A percentile compares a stretch with the other conserved stretches of the same genome.
phyloP scores from a whole-genome alignment of 148 eudicot genomes.

The Cornus controversa region DNA sequence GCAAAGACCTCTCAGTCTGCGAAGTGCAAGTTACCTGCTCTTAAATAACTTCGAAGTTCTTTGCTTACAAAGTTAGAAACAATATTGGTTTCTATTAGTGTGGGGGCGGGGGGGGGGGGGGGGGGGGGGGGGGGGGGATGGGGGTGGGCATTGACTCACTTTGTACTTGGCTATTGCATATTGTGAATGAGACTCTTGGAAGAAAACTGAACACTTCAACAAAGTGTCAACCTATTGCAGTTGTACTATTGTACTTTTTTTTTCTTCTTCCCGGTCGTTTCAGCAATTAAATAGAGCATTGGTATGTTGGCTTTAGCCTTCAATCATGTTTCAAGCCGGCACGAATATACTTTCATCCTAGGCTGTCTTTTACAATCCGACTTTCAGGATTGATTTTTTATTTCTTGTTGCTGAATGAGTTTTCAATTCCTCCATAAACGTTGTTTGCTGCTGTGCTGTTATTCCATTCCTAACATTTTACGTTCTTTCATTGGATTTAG shows the following conservation, averaged over 20 bases:
- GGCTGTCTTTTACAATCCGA: neutral
- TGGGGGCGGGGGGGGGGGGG: no score
- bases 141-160: no score
- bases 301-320: neutral
- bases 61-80: neutral
- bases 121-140: no score
- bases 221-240: neutral
- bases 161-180: neutral
- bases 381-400: neutral
- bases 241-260: neutral
- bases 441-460: neutral
- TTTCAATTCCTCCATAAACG: neutral
- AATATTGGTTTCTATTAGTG: no score
- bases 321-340: neutral
- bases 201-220: neutral
- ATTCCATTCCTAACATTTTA: neutral
- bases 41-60: neutral
- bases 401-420: neutral
- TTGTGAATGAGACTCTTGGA: neutral
- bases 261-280: neutral
- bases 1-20: neutral
- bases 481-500: conserved; percentile 30
- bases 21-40: neutral
- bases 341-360: neutral
- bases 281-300: neutral